Conservation (phyloP, 352 stramenopile species). For the Achlya hypogyna region DNA sequence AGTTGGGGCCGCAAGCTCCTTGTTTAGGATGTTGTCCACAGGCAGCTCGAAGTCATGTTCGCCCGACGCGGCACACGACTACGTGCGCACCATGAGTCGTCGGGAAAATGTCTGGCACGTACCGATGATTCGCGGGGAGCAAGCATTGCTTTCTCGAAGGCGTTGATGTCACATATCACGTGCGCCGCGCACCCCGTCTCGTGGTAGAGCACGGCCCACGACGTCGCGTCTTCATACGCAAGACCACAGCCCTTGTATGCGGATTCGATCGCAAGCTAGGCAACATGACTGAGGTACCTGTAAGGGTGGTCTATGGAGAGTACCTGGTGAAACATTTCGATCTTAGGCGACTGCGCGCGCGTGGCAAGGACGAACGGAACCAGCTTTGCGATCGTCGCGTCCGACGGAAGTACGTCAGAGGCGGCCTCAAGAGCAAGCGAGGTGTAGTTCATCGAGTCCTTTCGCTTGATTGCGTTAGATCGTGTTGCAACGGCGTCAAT, state of each 20-base stretch:
- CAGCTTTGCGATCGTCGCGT: background rate
- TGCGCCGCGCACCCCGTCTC: slow-evolving; percentile 48
- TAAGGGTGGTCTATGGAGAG: background rate
- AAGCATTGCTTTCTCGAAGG: slow-evolving; percentile 26
- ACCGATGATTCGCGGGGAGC: too few species aligned
- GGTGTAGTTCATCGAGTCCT: slow-evolving; percentile 12
- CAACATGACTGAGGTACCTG: background rate
- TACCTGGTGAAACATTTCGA: slow-evolving; percentile 77
- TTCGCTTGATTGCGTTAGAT: background rate
- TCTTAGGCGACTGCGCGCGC: slow-evolving; percentile 65
- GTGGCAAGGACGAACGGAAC: slow-evolving; percentile 34
- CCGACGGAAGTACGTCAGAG: slow-evolving; percentile 37
- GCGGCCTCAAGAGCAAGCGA: slow-evolving; percentile 19
- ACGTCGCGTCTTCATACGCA: slow-evolving; percentile 33
- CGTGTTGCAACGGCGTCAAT: slow-evolving; percentile 27
- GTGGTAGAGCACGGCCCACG: slow-evolving; percentile 69
- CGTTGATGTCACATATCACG: slow-evolving; percentile 49
- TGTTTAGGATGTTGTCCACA: slow-evolving; percentile 39
- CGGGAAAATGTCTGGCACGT: too few species aligned
- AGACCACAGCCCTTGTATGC: slow-evolving; percentile 32
- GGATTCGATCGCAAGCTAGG: slow-evolving; percentile 58
- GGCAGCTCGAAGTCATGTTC: slow-evolving; percentile 58
- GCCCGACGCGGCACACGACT: slow-evolving; percentile 49
- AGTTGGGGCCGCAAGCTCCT: slow-evolving; percentile 43
- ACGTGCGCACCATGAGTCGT: too few species aligned